phyloP scores from a whole-genome alignment of 108 stramenopile genomes.

The Skeletonema grethae region DNA sequence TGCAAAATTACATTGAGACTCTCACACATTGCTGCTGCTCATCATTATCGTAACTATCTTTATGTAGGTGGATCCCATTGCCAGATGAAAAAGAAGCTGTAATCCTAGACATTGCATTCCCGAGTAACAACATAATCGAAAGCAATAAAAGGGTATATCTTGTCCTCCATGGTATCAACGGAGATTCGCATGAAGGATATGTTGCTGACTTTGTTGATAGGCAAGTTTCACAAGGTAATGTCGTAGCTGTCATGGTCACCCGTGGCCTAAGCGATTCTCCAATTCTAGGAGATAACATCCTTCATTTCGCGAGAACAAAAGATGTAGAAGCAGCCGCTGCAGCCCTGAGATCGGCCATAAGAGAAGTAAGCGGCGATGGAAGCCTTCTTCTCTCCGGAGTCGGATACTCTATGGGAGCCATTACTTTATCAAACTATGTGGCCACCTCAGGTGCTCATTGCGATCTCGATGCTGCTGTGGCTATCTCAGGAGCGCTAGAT shows the following conservation, averaged over 20 bases:
- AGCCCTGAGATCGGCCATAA: constrained; percentile 57
- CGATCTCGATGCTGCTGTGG: constrained; percentile 69
- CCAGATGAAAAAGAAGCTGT: constrained; percentile 63
- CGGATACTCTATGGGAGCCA: constrained; percentile 84
- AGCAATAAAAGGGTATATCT: constrained; percentile 70
- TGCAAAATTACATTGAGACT: background rate
- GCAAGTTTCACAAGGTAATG: constrained; percentile 53
- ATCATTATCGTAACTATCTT: background rate
- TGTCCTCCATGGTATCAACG: constrained; percentile 90
- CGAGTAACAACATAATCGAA: constrained; percentile 51
- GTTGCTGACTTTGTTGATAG: constrained; percentile 72
- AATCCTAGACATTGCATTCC: constrained; percentile 81
- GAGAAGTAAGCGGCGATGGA: background rate
- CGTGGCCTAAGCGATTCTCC: constrained; percentile 85
- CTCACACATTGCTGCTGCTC: background rate
- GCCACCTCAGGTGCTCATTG: constrained; percentile 61
- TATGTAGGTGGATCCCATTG: constrained; percentile 54
- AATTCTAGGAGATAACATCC: constrained; percentile 62
- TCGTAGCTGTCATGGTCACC: constrained; percentile 77
- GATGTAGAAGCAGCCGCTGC: constrained; percentile 74
- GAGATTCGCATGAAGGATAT: constrained; percentile 83
- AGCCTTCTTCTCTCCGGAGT: constrained; percentile 55
- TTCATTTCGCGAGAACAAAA: constrained; percentile 81
- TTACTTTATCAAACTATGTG: constrained; percentile 85
- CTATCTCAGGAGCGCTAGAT: constrained; percentile 78